Percentiles rank a stretch among this genome's conserved stretches.
These are phyloP conservation scores for Diplodia seriata DNA, from an alignment of 2,329 filamentous ascomycete species.

Conservation along the genomic window DNA sequence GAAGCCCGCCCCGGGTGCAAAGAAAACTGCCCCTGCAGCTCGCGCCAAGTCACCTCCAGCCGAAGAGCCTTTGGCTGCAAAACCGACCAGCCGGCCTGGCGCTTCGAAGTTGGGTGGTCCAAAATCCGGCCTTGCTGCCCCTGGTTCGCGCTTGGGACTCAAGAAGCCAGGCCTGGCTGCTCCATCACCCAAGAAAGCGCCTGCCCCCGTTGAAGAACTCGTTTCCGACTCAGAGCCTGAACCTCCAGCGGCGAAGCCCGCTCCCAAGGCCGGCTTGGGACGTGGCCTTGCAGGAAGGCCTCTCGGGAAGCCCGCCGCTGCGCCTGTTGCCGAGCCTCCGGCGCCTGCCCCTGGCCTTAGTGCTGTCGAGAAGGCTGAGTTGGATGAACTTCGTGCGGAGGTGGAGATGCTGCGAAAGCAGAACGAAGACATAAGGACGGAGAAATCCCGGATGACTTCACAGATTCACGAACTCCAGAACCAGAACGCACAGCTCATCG, in stretches of 20 bases:
- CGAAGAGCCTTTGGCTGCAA: conserved; percentile 60
- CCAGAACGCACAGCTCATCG: conserved; percentile 94
- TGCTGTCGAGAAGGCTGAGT: conserved; percentile 85
- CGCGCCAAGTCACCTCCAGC: conserved; percentile 40
- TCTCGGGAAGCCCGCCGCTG: conserved; percentile 69
- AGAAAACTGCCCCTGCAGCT: conserved; percentile 58
- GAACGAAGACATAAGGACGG: conserved; percentile 80
- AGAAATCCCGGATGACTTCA: conserved; percentile 80
- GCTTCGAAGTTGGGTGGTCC: conserved; percentile 50
- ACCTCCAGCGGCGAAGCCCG: conserved; percentile 53
- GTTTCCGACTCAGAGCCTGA: conserved; percentile 54
- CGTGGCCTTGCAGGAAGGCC: conserved; percentile 84
- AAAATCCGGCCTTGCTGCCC: conserved; percentile 49
- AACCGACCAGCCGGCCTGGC: conserved; percentile 62
- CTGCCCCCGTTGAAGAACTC: conserved; percentile 61
- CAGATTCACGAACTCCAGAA: conserved; percentile 95
- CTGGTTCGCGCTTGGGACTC: conserved; percentile 49
- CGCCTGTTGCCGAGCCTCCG: conserved; percentile 54
- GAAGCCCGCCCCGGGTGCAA: conserved; percentile 59
- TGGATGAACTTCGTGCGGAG: conserved; percentile 84
- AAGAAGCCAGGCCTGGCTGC: conserved; percentile 48
- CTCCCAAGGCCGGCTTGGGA: conserved; percentile 70
- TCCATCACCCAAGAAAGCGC: conserved; percentile 37
- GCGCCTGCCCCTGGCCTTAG: conserved; percentile 68
- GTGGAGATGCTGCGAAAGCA: conserved; percentile 79